phyloP scores from a whole-genome alignment of 345 rosid species.

The Gossypium ekmanianum region DNA sequence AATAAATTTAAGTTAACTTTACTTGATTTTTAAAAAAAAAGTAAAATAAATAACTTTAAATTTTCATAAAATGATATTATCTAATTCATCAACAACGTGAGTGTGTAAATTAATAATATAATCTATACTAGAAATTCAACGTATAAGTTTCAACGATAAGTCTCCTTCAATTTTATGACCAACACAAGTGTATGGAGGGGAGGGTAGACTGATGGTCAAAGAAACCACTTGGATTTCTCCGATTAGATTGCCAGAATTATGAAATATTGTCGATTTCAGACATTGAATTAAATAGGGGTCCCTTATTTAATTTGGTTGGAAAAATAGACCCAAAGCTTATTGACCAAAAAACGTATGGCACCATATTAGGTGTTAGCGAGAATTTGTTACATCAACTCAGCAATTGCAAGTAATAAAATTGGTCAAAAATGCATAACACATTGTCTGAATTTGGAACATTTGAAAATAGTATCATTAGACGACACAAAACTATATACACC shows the following conservation, averaged over 20 bases:
- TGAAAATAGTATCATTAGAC: neutral
- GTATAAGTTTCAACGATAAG: neutral
- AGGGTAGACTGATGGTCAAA: neutral
- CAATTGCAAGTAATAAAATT: neutral
- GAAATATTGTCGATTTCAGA: neutral
- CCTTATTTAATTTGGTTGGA: neutral
- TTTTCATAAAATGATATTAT: no score
- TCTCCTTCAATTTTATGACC: neutral
- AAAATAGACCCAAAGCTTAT: neutral
- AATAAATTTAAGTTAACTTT: no score
- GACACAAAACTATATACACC: neutral
- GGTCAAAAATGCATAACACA: neutral
- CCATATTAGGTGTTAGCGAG: neutral
- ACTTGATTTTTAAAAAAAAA: no score
- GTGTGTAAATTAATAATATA: no score
- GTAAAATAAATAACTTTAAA: no score
- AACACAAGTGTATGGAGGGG: neutral
- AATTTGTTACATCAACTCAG: neutral
- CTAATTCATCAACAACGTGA: no score
- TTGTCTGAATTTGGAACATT: neutral
- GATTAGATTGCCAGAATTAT: neutral
- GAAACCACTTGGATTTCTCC: neutral
- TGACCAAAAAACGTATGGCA: neutral
- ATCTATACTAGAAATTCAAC: neutral
- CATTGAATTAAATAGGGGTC: neutral